phyloP scores from a whole-genome alignment of 441 rosid species.

The Mallotus repandus region DNA sequence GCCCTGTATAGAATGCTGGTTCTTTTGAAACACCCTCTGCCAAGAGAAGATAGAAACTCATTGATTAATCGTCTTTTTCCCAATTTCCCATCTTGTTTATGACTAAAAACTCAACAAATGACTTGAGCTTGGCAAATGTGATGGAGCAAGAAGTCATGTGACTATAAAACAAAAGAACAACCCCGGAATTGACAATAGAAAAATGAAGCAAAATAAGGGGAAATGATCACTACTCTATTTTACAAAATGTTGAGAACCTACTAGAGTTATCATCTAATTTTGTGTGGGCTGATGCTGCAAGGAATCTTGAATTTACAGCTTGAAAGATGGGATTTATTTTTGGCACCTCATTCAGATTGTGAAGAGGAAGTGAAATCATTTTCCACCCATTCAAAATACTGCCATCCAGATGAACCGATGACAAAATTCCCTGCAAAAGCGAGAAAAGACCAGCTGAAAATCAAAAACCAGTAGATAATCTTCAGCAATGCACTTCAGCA shows the following conservation, averaged over 20 bases:
- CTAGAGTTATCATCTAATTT: conserved; percentile 36
- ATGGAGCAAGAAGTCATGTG: background rate
- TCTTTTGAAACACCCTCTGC: conserved; percentile 51
- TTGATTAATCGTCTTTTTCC: background rate
- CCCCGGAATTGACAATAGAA: background rate
- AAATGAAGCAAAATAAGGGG: background rate
- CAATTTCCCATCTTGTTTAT: background rate
- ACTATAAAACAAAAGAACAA: conserved; percentile 3
- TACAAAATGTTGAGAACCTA: conserved; percentile 23
- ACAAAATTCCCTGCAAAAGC: conserved; percentile 68
- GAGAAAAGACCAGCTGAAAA: background rate
- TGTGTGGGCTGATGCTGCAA: conserved; percentile 25
- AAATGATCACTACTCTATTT: background rate
- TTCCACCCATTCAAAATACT: conserved; percentile 65
- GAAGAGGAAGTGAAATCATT: conserved; percentile 72
- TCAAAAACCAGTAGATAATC: background rate
- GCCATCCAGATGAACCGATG: conserved; percentile 66
- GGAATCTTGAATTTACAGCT: conserved; percentile 29
- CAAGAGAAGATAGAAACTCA: conserved; percentile 20
- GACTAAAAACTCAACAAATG: background rate
- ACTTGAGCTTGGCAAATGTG: background rate
- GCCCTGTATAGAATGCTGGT: conserved; percentile 71
- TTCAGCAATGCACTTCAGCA: background rate
- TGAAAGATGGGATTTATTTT: conserved; percentile 39
- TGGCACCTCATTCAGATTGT: conserved; percentile 55